Evolutionary conservation across 2,329 filamentous ascomycete species (phyloP).

Genomic region (Hymenoscyphus infarciens): DNA sequence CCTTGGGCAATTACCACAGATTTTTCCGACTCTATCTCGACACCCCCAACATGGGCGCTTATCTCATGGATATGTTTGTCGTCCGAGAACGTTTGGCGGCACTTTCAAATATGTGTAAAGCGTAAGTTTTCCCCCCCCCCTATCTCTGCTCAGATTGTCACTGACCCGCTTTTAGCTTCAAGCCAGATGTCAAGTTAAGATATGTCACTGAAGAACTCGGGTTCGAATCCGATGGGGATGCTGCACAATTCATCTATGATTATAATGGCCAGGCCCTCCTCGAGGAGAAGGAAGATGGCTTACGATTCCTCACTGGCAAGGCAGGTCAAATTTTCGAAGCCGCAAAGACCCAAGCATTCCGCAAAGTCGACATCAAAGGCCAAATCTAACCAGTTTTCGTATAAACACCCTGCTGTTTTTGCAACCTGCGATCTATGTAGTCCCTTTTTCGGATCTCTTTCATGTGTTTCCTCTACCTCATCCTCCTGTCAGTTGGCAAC

Average conservation of each 20-base stretch:
- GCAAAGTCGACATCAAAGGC: slow-evolving; percentile 92
- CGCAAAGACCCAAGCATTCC: slow-evolving; percentile 70
- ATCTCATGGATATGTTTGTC: slow-evolving; percentile 99
- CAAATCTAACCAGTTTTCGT: slow-evolving; percentile 61
- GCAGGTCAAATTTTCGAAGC: slow-evolving; percentile 70
- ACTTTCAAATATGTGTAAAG: slow-evolving; percentile 87
- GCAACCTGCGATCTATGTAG: slow-evolving; percentile 24
- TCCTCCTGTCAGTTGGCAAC: slow-evolving; percentile 16
- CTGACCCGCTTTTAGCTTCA: slow-evolving; percentile 70
- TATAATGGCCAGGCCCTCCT: slow-evolving; percentile 72
- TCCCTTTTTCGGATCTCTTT: slow-evolving; percentile 21
- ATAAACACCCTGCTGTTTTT: slow-evolving; percentile 12
- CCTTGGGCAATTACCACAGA: slow-evolving; percentile 92
- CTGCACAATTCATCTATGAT: slow-evolving; percentile 84
- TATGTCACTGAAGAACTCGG: slow-evolving; percentile 95
- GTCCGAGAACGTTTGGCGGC: slow-evolving; percentile 87
- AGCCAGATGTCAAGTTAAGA: slow-evolving; percentile 80
- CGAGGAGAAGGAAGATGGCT: slow-evolving; percentile 70
- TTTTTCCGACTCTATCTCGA: slow-evolving; percentile 96
- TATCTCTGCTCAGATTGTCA: slow-evolving; percentile 1
- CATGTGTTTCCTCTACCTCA: slow-evolving; percentile 20
- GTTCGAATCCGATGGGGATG: slow-evolving; percentile 89
- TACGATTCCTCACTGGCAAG: slow-evolving; percentile 71
- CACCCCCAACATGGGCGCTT: slow-evolving; percentile 94
- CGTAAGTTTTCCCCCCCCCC: slow-evolving; percentile 59